Evolutionary conservation across 2,329 filamentous ascomycete species (phyloP), one percentile per base, ranked within the genome.

Genomic region (Neoarthrinium moseri): DNA sequence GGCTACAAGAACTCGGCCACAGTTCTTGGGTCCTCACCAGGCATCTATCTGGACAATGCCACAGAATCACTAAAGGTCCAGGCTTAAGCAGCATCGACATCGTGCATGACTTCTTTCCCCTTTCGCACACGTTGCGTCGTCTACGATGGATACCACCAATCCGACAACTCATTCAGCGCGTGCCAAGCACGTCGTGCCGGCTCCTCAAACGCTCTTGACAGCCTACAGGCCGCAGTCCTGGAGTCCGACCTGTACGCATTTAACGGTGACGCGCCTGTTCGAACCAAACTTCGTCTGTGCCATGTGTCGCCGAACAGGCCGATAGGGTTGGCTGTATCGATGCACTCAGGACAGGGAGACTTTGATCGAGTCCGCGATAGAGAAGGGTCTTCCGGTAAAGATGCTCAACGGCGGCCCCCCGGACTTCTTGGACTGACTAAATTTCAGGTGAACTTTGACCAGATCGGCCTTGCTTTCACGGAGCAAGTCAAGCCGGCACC

Each of bases 241-340:
- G 38, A 48, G 48, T 36, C 52, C 61, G 10, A 55, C 48, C 18
- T 91, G 87, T 64, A 87, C 81, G 3, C 87, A 91, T 59, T 67
- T 82, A 36, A 82, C 75, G 45, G 84, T 90, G 76, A 79, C 81
- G 8, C 80, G 85, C 22, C 63, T 89, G 35, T 87, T 83, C 55
- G 77, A 75, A 26, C 47, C 66, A 17, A 60, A 72, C 22, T 62
- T 71, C 37, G 58, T 62, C 15, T 94, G 89, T 65, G 66, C 74
- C 6, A 59, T 73, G 20, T 94, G 89, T 56, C 68, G 69, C 30
- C 66, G 68, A 32, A 63, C 64, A 1, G 78, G 84, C 0, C 66
- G 73, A 13, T 72, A 84, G 43, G 86, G 87, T 21, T 94, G 86
- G 80, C 67, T 94, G 18, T 94, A 89, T 63, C 73, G 77, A 48